Percentiles rank a stretch among this genome's conserved stretches.
phyloP scores from a whole-genome alignment of 371 early-diverging fungal genomes.

The Blakeslea trispora region DNA sequence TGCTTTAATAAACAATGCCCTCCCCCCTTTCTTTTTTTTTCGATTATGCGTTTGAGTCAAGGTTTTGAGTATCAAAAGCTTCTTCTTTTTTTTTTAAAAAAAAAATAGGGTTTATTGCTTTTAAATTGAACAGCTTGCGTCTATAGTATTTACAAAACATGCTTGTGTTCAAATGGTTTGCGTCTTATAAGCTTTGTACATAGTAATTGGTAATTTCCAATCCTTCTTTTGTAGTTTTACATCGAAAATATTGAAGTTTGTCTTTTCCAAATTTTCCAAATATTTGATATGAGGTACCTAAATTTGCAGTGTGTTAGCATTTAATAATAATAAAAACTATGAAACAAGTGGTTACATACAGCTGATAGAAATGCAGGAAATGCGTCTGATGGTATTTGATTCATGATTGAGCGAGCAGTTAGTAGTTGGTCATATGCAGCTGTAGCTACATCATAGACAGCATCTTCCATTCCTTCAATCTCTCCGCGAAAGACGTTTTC shows the following conservation, averaged over 20 bases:
- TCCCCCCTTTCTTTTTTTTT: too few relatives aligned
- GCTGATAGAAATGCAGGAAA: constrained; percentile 69
- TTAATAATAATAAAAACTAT: too few relatives aligned
- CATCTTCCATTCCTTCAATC: constrained; percentile 64
- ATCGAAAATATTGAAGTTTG: constrained; percentile 75
- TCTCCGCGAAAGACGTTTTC: constrained; percentile 78
- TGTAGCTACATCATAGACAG: constrained; percentile 80
- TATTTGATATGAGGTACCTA: constrained; percentile 63
- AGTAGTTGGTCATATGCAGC: constrained; percentile 79
- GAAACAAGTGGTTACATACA: constrained; percentile 32
- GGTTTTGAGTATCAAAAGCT: too few relatives aligned
- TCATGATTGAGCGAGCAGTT: constrained; percentile 70
- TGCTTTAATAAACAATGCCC: not conserved
- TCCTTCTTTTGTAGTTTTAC: constrained; percentile 58
- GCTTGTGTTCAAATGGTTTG: constrained; percentile 11
- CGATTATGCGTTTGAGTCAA: too few relatives aligned
- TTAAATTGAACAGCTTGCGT: not conserved
- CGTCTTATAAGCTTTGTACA: constrained; percentile 53
- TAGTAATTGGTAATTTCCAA: constrained; percentile 67
- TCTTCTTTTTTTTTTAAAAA: too few relatives aligned
- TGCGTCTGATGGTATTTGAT: constrained; percentile 52
- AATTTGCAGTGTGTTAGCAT: not conserved
- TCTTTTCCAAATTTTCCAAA: constrained; percentile 65
- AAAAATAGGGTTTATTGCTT: too few relatives aligned
- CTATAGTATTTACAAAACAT: constrained; percentile 7